phyloP scores from a whole-genome alignment of 1,284 basidiomycete genomes.

The Pseudozyma pruni region DNA sequence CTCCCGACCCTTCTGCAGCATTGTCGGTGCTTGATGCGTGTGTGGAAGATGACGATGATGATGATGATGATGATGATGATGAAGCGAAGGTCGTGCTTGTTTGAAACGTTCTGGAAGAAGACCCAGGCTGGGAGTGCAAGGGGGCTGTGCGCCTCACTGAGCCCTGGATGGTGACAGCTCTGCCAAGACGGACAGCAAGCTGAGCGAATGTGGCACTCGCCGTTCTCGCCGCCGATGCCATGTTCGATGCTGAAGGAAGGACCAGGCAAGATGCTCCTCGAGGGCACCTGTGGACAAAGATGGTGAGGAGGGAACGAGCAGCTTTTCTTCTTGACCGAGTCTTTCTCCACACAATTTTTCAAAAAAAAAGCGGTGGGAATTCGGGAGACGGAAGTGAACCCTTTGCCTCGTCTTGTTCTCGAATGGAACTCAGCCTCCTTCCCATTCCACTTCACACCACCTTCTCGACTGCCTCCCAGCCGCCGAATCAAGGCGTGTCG shows the following conservation, averaged over 20 bases:
- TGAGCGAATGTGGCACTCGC: background rate
- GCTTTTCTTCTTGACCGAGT: background rate
- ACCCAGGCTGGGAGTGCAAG: background rate
- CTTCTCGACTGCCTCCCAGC: background rate
- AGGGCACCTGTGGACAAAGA: background rate
- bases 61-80: background rate
- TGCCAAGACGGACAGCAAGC: conserved; percentile 1
- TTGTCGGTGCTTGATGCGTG: too few relatives aligned
- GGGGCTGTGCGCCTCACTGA: background rate
- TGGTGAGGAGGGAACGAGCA: background rate
- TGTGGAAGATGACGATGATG: too few relatives aligned
- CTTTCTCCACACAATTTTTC: conserved; percentile 23
- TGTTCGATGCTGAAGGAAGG: background rate
- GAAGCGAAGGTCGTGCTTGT: conserved; percentile 1
- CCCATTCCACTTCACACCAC: background rate
- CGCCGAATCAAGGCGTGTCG: background rate
- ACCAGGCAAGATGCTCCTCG: too few relatives aligned
- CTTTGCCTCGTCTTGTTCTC: background rate
- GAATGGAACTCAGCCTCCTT: conserved; percentile 14
- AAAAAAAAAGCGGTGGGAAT: conserved; percentile 6
- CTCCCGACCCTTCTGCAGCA: background rate
- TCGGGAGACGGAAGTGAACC: conserved; percentile 29
- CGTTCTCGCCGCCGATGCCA: conserved; percentile 12
- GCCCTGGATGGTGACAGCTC: background rate
- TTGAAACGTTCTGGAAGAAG: conserved; percentile 12